These are phyloP conservation scores for Boletus pseudopeckii DNA, from an alignment of 768 basidiomycete species.

Conservation along the genomic window DNA sequence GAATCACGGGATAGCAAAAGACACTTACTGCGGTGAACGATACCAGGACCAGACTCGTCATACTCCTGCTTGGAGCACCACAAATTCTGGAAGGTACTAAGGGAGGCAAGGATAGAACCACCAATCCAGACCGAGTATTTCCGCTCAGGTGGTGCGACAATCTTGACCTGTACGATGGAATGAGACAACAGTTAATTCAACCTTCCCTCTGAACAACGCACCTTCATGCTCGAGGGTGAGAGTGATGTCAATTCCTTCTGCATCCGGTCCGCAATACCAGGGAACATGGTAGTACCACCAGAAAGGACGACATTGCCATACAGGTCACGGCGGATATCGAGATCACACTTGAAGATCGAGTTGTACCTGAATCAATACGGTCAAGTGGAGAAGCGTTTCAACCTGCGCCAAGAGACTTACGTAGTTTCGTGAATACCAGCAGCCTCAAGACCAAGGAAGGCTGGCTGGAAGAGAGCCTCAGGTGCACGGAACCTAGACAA, in stretches of 20 bases:
- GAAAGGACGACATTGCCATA: constrained; percentile 45
- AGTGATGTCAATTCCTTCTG: constrained; percentile 88
- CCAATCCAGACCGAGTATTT: constrained; percentile 97
- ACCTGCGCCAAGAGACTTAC: constrained; percentile 24
- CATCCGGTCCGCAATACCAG: constrained; percentile 94
- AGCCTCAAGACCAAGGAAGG: constrained; percentile 67
- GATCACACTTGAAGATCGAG: constrained; percentile 66
- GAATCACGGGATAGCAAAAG: not conserved
- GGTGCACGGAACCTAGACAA: constrained; percentile 49
- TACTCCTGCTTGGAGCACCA: constrained; percentile 95
- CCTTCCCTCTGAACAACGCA: constrained; percentile 19
- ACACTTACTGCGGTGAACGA: constrained; percentile 71
- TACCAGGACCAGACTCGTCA: constrained; percentile 78
- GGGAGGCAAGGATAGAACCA: constrained; percentile 81
- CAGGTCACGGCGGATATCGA: constrained; percentile 49
- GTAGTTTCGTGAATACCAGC: constrained; percentile 79
- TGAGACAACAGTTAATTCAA: not conserved
- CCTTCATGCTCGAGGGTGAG: constrained; percentile 83
- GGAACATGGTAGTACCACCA: constrained; percentile 94
- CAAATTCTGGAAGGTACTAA: constrained; percentile 95
- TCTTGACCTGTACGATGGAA: constrained; percentile 60
- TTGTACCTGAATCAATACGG: constrained; percentile 39
- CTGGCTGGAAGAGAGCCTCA: constrained; percentile 57
- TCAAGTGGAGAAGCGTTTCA: not conserved
- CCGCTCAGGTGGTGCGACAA: constrained; percentile 88